Conservation (phyloP, 2,329 filamentous ascomycete species). For the Cercospora zeina region DNA sequence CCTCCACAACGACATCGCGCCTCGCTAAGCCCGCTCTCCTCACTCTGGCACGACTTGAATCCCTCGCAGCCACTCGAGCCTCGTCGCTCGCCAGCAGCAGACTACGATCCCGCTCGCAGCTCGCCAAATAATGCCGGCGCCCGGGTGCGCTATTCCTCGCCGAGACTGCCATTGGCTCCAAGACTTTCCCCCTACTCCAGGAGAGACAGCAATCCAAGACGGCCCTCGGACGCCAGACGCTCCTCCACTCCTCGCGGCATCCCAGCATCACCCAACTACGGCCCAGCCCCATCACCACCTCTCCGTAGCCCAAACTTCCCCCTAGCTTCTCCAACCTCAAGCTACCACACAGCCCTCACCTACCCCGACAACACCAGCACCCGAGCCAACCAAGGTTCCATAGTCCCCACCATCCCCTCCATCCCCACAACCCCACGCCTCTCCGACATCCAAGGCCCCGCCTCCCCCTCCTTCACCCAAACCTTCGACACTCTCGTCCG, state of each 20-base stretch:
- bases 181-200: no score
- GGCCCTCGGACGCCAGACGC: not conserved
- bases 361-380: not conserved
- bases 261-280: not conserved
- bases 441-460: slow-evolving; percentile 10
- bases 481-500: slow-evolving; percentile 18
- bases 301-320: not conserved
- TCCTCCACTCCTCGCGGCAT: not conserved
- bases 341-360: not conserved
- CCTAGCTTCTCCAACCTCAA: not conserved
- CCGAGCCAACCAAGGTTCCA: not conserved
- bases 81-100: not conserved
- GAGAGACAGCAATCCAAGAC: not conserved
- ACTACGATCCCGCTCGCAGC: not conserved
- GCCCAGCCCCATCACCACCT: not conserved
- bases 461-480: slow-evolving; percentile 1
- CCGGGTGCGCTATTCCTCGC: no score
- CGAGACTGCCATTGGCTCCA: no score
- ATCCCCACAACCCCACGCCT: slow-evolving; percentile 13
- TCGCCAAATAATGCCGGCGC: not conserved
- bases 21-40: not conserved
- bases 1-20: not conserved
- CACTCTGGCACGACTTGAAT: not conserved
- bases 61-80: not conserved
- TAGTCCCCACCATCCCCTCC: not conserved